phyloP scores from a whole-genome alignment of 208 protist genomes.

The Blechomonas ayalai region DNA sequence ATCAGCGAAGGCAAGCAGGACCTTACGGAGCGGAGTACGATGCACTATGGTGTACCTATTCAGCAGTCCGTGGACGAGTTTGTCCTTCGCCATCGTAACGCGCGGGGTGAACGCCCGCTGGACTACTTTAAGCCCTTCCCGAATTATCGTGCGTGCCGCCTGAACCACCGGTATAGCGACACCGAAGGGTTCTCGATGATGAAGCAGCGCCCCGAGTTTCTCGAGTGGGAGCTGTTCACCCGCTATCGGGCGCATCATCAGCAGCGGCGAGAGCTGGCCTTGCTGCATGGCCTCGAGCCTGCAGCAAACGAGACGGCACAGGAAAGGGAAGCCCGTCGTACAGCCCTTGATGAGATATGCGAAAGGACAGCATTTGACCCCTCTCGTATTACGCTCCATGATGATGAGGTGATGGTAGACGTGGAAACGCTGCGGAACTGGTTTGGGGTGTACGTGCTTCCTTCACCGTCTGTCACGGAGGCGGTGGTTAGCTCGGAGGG shows the following conservation, averaged over 20 bases:
- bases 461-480: constrained; percentile 70
- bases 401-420: constrained; percentile 62
- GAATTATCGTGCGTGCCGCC: constrained; percentile 59
- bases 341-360: constrained; percentile 70
- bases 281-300: constrained; percentile 81
- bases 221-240: constrained; percentile 88
- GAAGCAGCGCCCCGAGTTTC: constrained; percentile 70
- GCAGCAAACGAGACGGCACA: constrained; percentile 73
- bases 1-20: constrained; percentile 55
- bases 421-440: constrained; percentile 72
- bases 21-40: constrained; percentile 65
- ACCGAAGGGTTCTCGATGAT: constrained; percentile 83
- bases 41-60: constrained; percentile 73
- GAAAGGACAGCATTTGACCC: constrained; percentile 78
- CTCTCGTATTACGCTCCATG: constrained; percentile 18
- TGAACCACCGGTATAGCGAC: constrained; percentile 79
- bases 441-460: constrained; percentile 85
- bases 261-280: constrained; percentile 74
- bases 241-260: constrained; percentile 85
- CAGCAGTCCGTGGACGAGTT: constrained; percentile 79
- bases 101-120: constrained; percentile 71
- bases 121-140: constrained; percentile 89
- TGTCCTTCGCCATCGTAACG: constrained; percentile 78
- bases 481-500: constrained; percentile 28
- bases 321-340: constrained; percentile 63